Percentiles rank a stretch among this genome's conserved stretches.
These are phyloP conservation scores for Aureobasidium vineae DNA, from an alignment of 2,329 filamentous ascomycete genomes.

Conservation along the genomic window DNA sequence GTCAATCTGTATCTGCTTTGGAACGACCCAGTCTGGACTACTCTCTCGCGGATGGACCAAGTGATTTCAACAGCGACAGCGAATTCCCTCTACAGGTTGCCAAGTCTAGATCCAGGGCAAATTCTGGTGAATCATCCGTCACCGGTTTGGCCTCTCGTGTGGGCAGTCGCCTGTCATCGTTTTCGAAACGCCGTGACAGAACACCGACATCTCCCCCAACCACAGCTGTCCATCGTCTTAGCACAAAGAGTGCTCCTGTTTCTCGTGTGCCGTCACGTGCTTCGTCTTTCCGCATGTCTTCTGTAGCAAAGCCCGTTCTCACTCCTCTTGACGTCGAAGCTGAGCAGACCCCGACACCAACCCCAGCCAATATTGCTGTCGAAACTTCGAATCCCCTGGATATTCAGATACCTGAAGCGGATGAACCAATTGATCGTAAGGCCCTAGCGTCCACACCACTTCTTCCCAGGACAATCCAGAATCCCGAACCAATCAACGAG, in stretches of 20 bases:
- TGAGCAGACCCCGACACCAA: constrained; percentile 33
- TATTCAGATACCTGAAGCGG: constrained; percentile 38
- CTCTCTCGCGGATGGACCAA: constrained; percentile 55
- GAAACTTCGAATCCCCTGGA: constrained; percentile 29
- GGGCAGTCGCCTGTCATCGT: constrained; percentile 58
- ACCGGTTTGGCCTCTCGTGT: constrained; percentile 63
- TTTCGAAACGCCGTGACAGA: constrained; percentile 49
- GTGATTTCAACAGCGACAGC: constrained; percentile 55
- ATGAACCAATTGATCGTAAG: constrained; percentile 53
- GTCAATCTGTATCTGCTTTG: constrained; percentile 24
- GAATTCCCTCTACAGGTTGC: constrained; percentile 53
- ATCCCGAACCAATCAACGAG: constrained; percentile 49
- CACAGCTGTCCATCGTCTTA: constrained; percentile 22
- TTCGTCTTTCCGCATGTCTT: constrained; percentile 73
- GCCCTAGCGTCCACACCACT: constrained; percentile 76
- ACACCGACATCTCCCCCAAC: constrained; percentile 17
- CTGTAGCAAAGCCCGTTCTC: constrained; percentile 56
- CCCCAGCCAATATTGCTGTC: constrained; percentile 35
- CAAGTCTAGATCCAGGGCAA: constrained; percentile 53
- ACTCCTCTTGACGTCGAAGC: constrained; percentile 33
- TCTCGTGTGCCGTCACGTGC: constrained; percentile 49
- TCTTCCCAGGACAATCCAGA: constrained; percentile 73
- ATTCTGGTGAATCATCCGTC: constrained; percentile 57
- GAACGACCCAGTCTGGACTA: constrained; percentile 55
- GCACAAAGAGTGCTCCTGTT: constrained; percentile 38